phyloP scores from a whole-genome alignment of 768 basidiomycete genomes.

The Myochromella boudieri region DNA sequence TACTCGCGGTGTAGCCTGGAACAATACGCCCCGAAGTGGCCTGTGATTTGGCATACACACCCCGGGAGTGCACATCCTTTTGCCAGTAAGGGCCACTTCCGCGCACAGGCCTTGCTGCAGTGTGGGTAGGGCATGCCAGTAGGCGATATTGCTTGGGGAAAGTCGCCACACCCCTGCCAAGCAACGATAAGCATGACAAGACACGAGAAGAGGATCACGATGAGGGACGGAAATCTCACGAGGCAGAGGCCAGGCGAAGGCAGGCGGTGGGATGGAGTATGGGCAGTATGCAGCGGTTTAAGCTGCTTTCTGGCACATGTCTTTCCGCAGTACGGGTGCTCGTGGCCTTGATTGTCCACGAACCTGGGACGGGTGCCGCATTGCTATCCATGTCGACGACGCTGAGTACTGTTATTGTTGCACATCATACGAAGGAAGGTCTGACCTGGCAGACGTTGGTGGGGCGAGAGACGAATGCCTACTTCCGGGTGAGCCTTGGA shows the following conservation, averaged over 20 bases:
- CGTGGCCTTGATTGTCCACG: conserved; percentile 6
- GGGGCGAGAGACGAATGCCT: too few relatives aligned
- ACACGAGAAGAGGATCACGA: too few relatives aligned
- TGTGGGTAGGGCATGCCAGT: conserved; percentile 11
- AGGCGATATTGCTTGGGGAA: conserved; percentile 8
- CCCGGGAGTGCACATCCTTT: conserved; percentile 4
- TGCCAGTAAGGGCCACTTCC: conserved; percentile 1
- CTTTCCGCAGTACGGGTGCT: conserved; percentile 17
- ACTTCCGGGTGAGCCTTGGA: neutral
- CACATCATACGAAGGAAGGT: too few relatives aligned
- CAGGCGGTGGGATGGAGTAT: neutral
- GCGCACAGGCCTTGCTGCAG: conserved; percentile 16
- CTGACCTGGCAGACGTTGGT: neutral
- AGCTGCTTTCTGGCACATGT: conserved; percentile 13
- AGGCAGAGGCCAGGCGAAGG: conserved; percentile 8
- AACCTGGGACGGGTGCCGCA: conserved; percentile 12
- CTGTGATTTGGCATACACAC: conserved; percentile 5
- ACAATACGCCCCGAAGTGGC: conserved; percentile 13
- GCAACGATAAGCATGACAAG: too few relatives aligned
- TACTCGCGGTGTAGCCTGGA: conserved; percentile 6
- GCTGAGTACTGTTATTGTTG: too few relatives aligned
- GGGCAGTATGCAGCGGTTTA: neutral
- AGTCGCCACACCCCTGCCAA: conserved; percentile 16
- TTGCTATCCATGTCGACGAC: conserved; percentile 3
- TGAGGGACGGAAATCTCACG: neutral